Evolutionary conservation across 2,329 filamentous ascomycete species (phyloP).

Genomic region (Diaporthe citriasiana): DNA sequence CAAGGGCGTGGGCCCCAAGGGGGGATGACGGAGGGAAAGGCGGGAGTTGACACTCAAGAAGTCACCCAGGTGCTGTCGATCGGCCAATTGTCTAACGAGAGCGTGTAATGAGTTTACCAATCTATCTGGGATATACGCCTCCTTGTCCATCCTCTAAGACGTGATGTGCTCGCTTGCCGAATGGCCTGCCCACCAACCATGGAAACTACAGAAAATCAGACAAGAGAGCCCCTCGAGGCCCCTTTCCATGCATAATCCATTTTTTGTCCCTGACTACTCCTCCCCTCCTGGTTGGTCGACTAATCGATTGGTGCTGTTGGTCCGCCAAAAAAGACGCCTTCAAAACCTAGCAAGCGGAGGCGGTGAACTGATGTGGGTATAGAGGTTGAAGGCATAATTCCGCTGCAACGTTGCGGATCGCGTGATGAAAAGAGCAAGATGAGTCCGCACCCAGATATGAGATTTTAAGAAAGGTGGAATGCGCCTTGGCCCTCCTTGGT

Average conservation of each 20-base stretch:
- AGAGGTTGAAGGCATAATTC: slow-evolving; percentile 11
- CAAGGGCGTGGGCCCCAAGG: not conserved
- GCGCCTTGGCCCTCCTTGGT: slow-evolving; percentile 97
- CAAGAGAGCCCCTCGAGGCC: slow-evolving; percentile 28
- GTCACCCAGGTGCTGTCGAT: not conserved
- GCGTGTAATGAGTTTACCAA: slow-evolving; percentile 39
- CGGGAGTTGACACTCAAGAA: no score
- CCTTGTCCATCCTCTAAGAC: slow-evolving; percentile 29
- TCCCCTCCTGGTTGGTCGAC: not conserved
- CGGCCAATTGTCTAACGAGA: not conserved
- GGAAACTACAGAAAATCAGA: slow-evolving; percentile 33
- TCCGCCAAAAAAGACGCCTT: slow-evolving; percentile 35
- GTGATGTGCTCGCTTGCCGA: slow-evolving; percentile 36
- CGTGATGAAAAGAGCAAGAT: slow-evolving; percentile 7
- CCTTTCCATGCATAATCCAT: slow-evolving; percentile 40
- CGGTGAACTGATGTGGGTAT: slow-evolving; percentile 27
- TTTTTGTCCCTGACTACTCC: slow-evolving; percentile 23
- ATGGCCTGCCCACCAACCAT: slow-evolving; percentile 1
- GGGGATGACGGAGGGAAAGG: no score
- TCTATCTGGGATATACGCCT: slow-evolving; percentile 41
- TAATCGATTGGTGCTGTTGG: slow-evolving; percentile 30
- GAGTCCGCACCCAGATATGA: not conserved
- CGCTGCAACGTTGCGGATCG: slow-evolving; percentile 18
- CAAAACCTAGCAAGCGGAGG: slow-evolving; percentile 32
- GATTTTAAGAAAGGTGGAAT: slow-evolving; percentile 87